These are phyloP conservation scores for Trichophyton simii DNA, from an alignment of 2,329 filamentous ascomycete species.

Conservation along the genomic window DNA sequence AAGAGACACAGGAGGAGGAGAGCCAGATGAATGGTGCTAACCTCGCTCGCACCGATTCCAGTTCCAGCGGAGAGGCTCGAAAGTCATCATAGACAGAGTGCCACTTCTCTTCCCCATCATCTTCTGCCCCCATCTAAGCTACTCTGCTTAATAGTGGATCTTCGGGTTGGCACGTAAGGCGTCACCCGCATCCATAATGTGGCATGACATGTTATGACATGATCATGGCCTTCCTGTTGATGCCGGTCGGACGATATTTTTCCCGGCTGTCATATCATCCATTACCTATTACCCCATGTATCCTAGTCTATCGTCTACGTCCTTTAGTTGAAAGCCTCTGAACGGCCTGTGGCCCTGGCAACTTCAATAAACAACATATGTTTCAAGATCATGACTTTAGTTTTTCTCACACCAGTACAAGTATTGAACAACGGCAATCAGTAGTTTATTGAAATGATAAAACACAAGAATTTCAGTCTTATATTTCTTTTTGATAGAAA, in stretches of 20 bases:
- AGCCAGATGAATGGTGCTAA: not conserved
- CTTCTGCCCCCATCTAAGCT: too few relatives aligned
- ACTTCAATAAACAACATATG: not conserved
- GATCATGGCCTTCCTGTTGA: not conserved
- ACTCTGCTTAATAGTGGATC: not conserved
- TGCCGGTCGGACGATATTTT: not conserved
- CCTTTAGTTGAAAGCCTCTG: not conserved
- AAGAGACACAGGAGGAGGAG: constrained; percentile 29
- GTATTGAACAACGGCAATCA: not conserved
- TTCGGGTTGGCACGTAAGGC: not conserved
- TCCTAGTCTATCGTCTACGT: not conserved
- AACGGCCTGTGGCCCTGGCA: not conserved
- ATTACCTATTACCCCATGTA: not conserved
- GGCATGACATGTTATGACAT: not conserved
- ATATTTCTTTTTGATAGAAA: not conserved
- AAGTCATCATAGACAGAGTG: not conserved
- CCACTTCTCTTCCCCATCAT: not conserved
- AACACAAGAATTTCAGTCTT: not conserved
- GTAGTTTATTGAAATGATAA: not conserved
- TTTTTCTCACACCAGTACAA: not conserved
- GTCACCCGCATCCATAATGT: not conserved
- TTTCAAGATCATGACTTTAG: not conserved
- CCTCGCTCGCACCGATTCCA: not conserved
- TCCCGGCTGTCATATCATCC: not conserved
- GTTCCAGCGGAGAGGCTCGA: not conserved